Conservation (phyloP, 2,329 filamentous ascomycete species). For the Xylaria digitata region DNA sequence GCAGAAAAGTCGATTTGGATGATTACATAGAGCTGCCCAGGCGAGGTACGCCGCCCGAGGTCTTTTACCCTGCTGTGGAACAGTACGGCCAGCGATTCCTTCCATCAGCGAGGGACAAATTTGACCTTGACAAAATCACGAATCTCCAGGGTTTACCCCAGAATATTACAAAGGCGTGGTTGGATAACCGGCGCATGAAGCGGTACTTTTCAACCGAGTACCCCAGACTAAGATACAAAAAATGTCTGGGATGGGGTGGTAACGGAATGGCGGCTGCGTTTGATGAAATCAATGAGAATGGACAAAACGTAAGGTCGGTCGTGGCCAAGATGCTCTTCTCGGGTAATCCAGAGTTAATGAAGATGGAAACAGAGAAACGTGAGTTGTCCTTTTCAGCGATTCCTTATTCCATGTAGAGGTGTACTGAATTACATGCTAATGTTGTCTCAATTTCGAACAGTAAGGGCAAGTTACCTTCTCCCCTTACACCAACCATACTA, state of each 20-base stretch:
- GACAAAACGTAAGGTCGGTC: background rate
- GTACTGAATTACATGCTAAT: constrained; percentile 5
- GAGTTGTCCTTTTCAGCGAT: background rate
- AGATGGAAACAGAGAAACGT: constrained; percentile 13
- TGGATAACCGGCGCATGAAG: background rate
- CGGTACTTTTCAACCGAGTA: background rate
- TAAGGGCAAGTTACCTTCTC: constrained; percentile 16
- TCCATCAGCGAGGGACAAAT: background rate
- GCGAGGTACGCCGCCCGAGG: background rate
- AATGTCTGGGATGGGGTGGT: constrained; percentile 34
- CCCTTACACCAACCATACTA: background rate
- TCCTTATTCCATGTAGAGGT: background rate
- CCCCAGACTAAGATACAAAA: constrained; percentile 15
- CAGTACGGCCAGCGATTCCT: no score
- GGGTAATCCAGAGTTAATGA: background rate
- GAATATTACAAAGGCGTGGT: background rate
- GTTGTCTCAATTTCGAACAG: constrained; percentile 1
- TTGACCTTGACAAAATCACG: background rate
- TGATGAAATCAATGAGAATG: background rate
- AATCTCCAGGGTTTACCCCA: background rate
- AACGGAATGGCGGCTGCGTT: constrained; percentile 33
- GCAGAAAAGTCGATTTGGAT: no score
- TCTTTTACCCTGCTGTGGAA: background rate
- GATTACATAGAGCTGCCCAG: no score
- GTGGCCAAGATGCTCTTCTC: constrained; percentile 31